phyloP scores from a whole-genome alignment of 2,329 filamentous ascomycete genomes.

The Cytospora piceicola region DNA sequence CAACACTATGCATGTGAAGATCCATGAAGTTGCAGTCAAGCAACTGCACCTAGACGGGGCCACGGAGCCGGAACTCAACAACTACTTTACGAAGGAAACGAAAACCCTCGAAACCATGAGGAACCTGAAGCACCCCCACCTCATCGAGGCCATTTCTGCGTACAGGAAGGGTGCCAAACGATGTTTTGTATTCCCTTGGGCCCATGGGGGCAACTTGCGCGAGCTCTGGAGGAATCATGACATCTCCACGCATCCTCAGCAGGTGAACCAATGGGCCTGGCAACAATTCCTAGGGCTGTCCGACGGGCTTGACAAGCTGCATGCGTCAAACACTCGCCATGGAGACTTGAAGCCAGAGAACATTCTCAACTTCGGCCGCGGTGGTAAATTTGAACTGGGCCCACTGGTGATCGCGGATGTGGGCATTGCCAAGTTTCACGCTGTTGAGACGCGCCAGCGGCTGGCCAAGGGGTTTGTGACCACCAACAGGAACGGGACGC shows the following conservation, averaged over 20 bases:
- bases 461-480: not conserved
- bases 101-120: not conserved
- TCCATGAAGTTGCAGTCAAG: constrained; percentile 1
- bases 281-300: not conserved
- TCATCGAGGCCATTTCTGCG: not conserved
- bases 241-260: not conserved
- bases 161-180: not conserved
- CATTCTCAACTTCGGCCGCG: not conserved
- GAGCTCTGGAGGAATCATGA: not conserved
- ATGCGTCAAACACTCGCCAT: not conserved
- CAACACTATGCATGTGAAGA: not conserved
- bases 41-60: not conserved
- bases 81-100: not conserved
- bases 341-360: constrained; percentile 22
- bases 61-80: not conserved
- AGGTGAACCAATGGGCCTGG: not conserved
- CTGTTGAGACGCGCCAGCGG: not conserved
- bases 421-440: constrained; percentile 10
- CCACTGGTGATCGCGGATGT: constrained; percentile 6
- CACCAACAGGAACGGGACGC: constrained; percentile 8
- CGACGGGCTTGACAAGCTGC: not conserved
- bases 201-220: constrained; percentile 1
- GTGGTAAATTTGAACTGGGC: not conserved
- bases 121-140: not conserved
- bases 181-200: constrained; percentile 10